Conservation (phyloP, 116 monocot species). For the Zostera marina region DNA sequence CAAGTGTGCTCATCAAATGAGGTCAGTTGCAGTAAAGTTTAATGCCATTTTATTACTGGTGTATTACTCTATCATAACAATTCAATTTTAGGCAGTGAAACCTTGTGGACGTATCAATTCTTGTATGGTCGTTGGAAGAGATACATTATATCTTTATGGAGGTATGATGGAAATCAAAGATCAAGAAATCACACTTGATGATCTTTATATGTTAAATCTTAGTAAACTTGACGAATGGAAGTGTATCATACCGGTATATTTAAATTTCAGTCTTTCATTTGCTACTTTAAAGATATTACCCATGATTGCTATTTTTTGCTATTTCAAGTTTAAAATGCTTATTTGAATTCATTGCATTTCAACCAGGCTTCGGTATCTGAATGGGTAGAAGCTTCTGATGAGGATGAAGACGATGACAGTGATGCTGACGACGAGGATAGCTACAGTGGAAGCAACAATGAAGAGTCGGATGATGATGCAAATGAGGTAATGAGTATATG, state of each 20-base stretch:
- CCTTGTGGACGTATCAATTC: slow-evolving; percentile 95
- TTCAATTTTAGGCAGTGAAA: slow-evolving; percentile 41
- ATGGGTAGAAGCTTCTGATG: slow-evolving; percentile 82
- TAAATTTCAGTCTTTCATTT: not conserved
- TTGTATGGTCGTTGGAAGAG: slow-evolving; percentile 67
- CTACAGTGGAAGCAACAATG: slow-evolving; percentile 23
- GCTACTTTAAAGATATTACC: not conserved
- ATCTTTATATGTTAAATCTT: slow-evolving; percentile 81
- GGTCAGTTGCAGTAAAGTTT: slow-evolving; percentile 22
- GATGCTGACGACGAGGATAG: slow-evolving; percentile 36
- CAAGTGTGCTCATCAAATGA: slow-evolving; percentile 23
- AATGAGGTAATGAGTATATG: slow-evolving; percentile 16
- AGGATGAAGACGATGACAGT: slow-evolving; percentile 48
- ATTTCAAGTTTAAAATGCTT: not conserved
- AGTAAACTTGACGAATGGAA: slow-evolving; percentile 98
- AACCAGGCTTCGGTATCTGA: slow-evolving; percentile 80
- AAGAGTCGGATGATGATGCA: slow-evolving; percentile 45
- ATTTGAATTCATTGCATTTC: not conserved
- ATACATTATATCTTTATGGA: slow-evolving; percentile 81
- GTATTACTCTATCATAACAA: slow-evolving; percentile 2
- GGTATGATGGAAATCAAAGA: slow-evolving; percentile 95
- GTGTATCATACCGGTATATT: slow-evolving; percentile 78
- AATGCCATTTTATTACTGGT: not conserved
- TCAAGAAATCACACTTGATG: slow-evolving; percentile 92
- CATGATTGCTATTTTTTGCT: not conserved